Evolutionary conservation across 1,284 basidiomycete species (phyloP).

Genomic region (Volvariella surrecta): DNA sequence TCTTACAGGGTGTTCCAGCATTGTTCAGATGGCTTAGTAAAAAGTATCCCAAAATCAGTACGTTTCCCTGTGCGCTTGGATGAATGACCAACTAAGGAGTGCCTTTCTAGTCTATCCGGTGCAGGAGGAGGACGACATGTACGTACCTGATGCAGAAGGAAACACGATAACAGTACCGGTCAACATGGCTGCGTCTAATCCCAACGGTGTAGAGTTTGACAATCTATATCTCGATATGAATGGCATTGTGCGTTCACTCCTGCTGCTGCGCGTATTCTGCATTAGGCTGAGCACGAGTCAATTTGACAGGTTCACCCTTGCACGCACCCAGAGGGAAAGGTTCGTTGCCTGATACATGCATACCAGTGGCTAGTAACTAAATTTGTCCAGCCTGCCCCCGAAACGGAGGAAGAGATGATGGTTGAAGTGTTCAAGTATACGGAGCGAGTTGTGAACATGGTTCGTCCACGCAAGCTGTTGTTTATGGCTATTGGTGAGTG

Average conservation of each 20-base stretch:
- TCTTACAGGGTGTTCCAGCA: constrained; percentile 80
- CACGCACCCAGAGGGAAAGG: constrained; percentile 96
- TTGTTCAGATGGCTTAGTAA: constrained; percentile 93
- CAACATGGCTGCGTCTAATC: constrained; percentile 81
- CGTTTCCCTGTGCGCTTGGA: constrained; percentile 17
- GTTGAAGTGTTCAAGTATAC: constrained; percentile 95
- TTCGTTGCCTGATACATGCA: constrained; percentile 17
- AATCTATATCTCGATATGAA: constrained; percentile 95
- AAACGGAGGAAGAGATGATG: constrained; percentile 99
- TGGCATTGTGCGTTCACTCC: constrained; percentile 53
- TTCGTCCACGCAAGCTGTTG: constrained; percentile 88
- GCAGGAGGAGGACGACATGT: constrained; percentile 72
- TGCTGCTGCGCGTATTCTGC: neutral
- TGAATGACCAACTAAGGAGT: constrained; percentile 1
- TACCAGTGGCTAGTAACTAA: constrained; percentile 3
- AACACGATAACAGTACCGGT: constrained; percentile 68
- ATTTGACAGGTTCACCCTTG: constrained; percentile 85
- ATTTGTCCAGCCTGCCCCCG: constrained; percentile 69
- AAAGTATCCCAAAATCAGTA: constrained; percentile 94
- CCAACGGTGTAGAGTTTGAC: constrained; percentile 96
- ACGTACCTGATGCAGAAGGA: constrained; percentile 62
- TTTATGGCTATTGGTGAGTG: constrained; percentile 97
- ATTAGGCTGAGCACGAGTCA: constrained; percentile 3
- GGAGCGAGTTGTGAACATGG: constrained; percentile 95
- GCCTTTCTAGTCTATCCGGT: constrained; percentile 58